Percentiles rank a stretch among this genome's conserved stretches.
phyloP scores from a whole-genome alignment of 2,329 filamentous ascomycete genomes.

The Phialophora macrospora region DNA sequence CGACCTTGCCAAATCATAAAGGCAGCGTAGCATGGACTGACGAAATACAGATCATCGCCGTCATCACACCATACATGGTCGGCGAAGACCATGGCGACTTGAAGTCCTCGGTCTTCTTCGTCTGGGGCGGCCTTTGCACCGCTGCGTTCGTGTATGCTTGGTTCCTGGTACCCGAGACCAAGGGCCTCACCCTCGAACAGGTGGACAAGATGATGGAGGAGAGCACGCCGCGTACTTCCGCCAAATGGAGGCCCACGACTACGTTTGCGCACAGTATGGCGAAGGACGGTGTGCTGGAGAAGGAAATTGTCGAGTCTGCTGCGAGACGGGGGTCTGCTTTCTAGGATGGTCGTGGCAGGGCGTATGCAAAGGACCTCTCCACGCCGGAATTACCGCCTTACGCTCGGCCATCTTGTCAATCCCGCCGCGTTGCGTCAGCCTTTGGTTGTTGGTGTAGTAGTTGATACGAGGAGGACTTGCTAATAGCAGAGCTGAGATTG shows the following conservation, averaged over 20 bases:
- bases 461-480: background rate
- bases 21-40: background rate
- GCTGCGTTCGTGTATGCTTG: constrained; percentile 72
- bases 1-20: constrained; percentile 57
- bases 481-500: background rate
- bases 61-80: constrained; percentile 77
- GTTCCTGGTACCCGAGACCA: constrained; percentile 75
- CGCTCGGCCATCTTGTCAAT: background rate
- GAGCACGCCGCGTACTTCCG: constrained; percentile 74
- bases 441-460: background rate
- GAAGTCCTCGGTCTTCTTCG: constrained; percentile 75
- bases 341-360: background rate
- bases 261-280: constrained; percentile 69
- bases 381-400: no score
- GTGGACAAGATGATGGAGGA: constrained; percentile 90
- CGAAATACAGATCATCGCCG: constrained; percentile 57
- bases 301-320: background rate
- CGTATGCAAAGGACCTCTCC: background rate
- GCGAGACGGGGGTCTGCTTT: constrained; percentile 1
- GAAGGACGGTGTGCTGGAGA: constrained; percentile 42
- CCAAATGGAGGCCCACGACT: constrained; percentile 73
- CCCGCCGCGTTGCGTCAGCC: background rate
- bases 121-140: constrained; percentile 79
- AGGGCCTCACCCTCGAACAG: constrained; percentile 78
- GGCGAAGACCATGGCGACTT: constrained; percentile 62